Conservation (phyloP, 2,329 filamentous ascomycete genomes). For the Exophiala xenobiotica region DNA sequence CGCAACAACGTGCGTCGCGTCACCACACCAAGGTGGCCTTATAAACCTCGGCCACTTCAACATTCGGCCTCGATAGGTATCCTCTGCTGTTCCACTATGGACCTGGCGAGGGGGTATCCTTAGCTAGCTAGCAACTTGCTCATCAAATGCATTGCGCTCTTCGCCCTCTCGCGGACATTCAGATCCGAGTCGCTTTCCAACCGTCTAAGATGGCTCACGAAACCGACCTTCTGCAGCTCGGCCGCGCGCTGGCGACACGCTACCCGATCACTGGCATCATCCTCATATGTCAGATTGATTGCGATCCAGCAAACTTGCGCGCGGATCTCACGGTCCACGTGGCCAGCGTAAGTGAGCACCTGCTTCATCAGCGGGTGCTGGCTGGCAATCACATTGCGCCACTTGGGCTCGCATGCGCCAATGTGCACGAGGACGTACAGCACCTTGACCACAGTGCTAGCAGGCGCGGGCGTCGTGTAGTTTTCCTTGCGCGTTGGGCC, state of each 20-base stretch:
- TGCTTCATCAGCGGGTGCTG: constrained; percentile 74
- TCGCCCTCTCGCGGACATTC: constrained; percentile 81
- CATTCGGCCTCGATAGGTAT: too few species aligned
- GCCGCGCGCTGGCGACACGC: constrained; percentile 63
- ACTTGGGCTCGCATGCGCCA: constrained; percentile 74
- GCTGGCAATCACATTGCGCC: constrained; percentile 73
- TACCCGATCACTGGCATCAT: constrained; percentile 59
- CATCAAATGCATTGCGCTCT: constrained; percentile 68
- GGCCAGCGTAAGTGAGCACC: constrained; percentile 70
- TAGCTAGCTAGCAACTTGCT: constrained; percentile 21
- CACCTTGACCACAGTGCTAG: constrained; percentile 72
- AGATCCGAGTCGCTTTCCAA: constrained; percentile 70
- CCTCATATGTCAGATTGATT: constrained; percentile 80
- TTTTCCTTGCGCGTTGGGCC: constrained; percentile 32
- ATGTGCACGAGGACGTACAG: constrained; percentile 85
- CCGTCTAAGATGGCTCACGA: constrained; percentile 63
- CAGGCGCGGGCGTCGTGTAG: constrained; percentile 35
- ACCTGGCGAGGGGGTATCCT: too few species aligned
- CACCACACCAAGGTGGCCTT: too few species aligned
- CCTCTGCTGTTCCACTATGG: too few species aligned
- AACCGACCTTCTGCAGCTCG: constrained; percentile 70
- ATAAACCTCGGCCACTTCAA: too few species aligned
- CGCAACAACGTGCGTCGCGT: too few species aligned
- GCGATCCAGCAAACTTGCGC: constrained; percentile 78
- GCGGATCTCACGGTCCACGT: constrained; percentile 71